A percentile compares a stretch with the other conserved stretches of the same genome.
phyloP scores from a whole-genome alignment of 1,139 yeast species.

The Candida neerlandica region DNA sequence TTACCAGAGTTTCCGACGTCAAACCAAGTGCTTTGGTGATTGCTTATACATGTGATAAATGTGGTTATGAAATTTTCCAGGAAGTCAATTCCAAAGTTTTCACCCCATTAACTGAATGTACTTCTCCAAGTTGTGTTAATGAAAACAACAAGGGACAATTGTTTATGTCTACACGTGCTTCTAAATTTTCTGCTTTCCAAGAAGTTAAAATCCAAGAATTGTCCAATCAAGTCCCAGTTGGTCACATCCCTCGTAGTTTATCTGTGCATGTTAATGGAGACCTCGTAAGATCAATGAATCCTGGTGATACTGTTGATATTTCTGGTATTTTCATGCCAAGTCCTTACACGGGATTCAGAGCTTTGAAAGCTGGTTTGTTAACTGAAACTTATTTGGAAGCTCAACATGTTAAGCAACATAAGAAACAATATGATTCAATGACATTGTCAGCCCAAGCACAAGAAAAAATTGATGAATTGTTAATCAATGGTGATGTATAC shows the following conservation, averaged over 20 bases:
- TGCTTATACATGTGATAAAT: conserved; percentile 96
- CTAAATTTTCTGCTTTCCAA: conserved; percentile 92
- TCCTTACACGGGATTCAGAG: conserved; percentile 94
- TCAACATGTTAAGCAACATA: conserved; percentile 82
- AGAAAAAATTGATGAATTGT: conserved; percentile 53
- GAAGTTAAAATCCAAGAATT: conserved; percentile 94
- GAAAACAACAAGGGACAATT: conserved; percentile 88
- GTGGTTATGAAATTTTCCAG: conserved; percentile 96
- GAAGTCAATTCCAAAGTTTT: conserved; percentile 86
- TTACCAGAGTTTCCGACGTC: conserved; percentile 94
- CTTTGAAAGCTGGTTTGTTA: conserved; percentile 85
- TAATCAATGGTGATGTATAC: conserved; percentile 64
- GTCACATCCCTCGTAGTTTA: conserved; percentile 91
- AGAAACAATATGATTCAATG: conserved; percentile 76
- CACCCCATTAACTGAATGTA: conserved; percentile 84
- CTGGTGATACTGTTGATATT: conserved; percentile 94
- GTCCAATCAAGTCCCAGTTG: conserved; percentile 96
- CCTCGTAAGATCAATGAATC: conserved; percentile 81
- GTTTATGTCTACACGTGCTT: conserved; percentile 92
- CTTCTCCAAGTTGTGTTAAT: conserved; percentile 74
- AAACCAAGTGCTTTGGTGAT: conserved; percentile 89
- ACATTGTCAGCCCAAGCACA: conserved; percentile 61
- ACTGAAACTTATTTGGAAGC: conserved; percentile 95
- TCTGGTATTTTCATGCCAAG: conserved; percentile 92
- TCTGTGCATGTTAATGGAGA: conserved; percentile 88